Evolutionary conservation across 2,329 filamentous ascomycete genomes (phyloP).

Genomic region (Emydomyces testavorans): DNA sequence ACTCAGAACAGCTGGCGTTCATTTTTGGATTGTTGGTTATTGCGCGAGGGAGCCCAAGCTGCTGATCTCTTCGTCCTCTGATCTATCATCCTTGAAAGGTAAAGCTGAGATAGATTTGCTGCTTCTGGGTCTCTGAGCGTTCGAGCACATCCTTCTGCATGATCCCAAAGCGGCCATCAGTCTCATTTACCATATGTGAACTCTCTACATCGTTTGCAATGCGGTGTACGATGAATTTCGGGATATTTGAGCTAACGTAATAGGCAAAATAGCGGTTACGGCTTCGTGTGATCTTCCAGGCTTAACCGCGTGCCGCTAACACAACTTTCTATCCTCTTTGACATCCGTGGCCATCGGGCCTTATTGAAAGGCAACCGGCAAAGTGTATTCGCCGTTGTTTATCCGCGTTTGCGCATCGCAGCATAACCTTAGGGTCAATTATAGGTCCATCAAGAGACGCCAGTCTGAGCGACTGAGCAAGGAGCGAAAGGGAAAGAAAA

Average conservation of each 20-base stretch:
- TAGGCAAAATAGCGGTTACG: constrained; percentile 24
- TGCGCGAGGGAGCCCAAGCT: constrained; percentile 4
- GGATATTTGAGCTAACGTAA: constrained; percentile 25
- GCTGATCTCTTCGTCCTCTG: neutral
- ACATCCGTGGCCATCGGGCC: constrained; percentile 5
- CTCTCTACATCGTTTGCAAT: constrained; percentile 7
- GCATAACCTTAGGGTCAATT: constrained; percentile 36
- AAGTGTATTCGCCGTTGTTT: constrained; percentile 62
- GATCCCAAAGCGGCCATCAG: constrained; percentile 14
- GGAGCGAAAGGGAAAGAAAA: constrained; percentile 24
- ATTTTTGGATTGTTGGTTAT: constrained; percentile 6
- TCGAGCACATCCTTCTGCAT: constrained; percentile 12
- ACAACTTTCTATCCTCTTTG: constrained; percentile 12
- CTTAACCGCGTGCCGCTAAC: constrained; percentile 19
- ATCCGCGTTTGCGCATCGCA: constrained; percentile 45
- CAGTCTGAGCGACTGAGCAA: constrained; percentile 25
- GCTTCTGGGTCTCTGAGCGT: constrained; percentile 18
- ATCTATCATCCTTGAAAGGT: constrained; percentile 24
- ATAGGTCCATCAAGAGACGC: constrained; percentile 37
- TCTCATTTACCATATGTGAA: constrained; percentile 14
- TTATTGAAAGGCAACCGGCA: constrained; percentile 36
- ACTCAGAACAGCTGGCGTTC: neutral
- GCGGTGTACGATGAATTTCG: neutral
- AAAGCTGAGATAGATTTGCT: constrained; percentile 26
- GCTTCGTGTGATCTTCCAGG: constrained; percentile 9